These are phyloP conservation scores for Chlorencoelia australis DNA, from an alignment of 2,329 filamentous ascomycete species.

Conservation along the genomic window DNA sequence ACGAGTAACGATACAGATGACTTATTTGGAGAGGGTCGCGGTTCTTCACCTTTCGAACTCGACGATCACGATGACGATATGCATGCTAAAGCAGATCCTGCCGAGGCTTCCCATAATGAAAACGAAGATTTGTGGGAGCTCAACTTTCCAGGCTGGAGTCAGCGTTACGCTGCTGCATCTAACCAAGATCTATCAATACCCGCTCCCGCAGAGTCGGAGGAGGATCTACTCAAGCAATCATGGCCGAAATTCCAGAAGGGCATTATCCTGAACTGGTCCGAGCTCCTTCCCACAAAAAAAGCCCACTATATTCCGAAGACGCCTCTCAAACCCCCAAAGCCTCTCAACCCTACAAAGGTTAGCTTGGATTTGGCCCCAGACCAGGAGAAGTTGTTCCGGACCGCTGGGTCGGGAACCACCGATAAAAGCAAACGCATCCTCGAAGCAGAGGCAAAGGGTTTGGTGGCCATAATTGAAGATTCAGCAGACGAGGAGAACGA, in stretches of 20 bases:
- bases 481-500: conserved; percentile 30
- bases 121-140: conserved; percentile 27
- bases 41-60: conserved; percentile 21
- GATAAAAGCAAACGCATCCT: conserved; percentile 47
- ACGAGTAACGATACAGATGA: conserved; percentile 52
- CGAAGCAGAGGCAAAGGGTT: conserved; percentile 38
- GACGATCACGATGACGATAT: conserved; percentile 17
- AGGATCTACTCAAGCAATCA: conserved; percentile 66
- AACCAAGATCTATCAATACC: conserved; percentile 57
- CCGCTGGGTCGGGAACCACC: conserved; percentile 49
- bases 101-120: conserved; percentile 14
- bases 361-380: conserved; percentile 78
- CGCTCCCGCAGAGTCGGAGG: conserved; percentile 59
- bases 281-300: conserved; percentile 72
- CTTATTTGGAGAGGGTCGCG: conserved; percentile 52
- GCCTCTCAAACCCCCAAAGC: conserved; percentile 68
- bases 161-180: conserved; percentile 20
- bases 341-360: conserved; percentile 77
- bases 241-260: conserved; percentile 76
- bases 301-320: conserved; percentile 71
- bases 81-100: conserved; percentile 13
- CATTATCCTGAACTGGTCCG: conserved; percentile 66
- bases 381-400: conserved; percentile 74
- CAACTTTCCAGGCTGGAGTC: conserved; percentile 38
- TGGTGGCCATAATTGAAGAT: conserved; percentile 36